Conservation (phyloP, 2,329 filamentous ascomycete genomes). For the Xylaria sp. region DNA sequence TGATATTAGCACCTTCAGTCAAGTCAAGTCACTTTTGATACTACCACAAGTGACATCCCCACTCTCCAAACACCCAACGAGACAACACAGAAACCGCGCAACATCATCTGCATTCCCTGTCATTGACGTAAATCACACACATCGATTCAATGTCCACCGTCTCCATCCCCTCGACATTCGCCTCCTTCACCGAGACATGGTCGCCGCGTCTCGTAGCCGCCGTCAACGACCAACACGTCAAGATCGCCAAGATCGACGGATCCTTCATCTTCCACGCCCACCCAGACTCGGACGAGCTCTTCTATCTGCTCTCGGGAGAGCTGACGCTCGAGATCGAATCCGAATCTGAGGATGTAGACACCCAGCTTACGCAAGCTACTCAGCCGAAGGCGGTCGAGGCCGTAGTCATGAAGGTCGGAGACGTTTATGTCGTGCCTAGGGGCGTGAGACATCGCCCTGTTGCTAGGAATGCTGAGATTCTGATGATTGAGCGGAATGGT, state of each 20-base stretch:
- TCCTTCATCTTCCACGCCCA: slow-evolving; percentile 16
- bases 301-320: slow-evolving; percentile 16
- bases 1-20: no score
- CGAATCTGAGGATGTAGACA: background rate
- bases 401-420: slow-evolving; percentile 12
- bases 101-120: background rate
- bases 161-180: slow-evolving; percentile 13
- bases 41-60: no score
- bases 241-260: slow-evolving; percentile 14
- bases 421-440: slow-evolving; percentile 14
- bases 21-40: no score
- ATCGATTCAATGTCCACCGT: slow-evolving; percentile 11
- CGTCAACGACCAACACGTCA: slow-evolving; percentile 20
- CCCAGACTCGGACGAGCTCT: slow-evolving; percentile 15
- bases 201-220: slow-evolving; percentile 14
- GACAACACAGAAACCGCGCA: no score
- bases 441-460: slow-evolving; percentile 15
- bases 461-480: slow-evolving; percentile 7
- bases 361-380: no score
- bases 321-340: slow-evolving; percentile 16
- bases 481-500: slow-evolving; percentile 14
- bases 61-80: no score
- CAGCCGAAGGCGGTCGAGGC: background rate
- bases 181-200: slow-evolving; percentile 21
- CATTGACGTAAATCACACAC: no score